phyloP scores from a whole-genome alignment of 129 eudicot species.

The Logfia minima region DNA sequence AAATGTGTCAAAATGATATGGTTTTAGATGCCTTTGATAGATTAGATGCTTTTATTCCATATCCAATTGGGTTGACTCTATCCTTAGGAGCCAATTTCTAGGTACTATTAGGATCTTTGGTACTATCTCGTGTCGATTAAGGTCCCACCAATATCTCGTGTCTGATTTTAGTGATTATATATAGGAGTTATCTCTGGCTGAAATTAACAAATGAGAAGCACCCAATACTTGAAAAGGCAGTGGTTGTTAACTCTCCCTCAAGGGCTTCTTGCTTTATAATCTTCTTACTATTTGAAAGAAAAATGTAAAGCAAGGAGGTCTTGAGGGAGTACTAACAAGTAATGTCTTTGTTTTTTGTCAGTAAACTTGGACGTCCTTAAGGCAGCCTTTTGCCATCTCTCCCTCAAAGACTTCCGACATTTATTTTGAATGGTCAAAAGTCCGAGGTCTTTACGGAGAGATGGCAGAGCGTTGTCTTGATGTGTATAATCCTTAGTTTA shows the following conservation, averaged over 20 bases:
- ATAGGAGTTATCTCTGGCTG: constrained; percentile 17
- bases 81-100: constrained; percentile 28
- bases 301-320: constrained; percentile 32
- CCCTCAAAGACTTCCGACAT: constrained; percentile 47
- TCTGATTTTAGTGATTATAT: constrained; percentile 32
- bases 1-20: constrained; percentile 40
- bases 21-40: constrained; percentile 37
- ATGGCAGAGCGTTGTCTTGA: constrained; percentile 38
- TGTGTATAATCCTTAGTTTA: not conserved
- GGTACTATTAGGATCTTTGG: constrained; percentile 31
- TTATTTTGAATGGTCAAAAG: constrained; percentile 10
- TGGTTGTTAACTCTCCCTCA: constrained; percentile 66
- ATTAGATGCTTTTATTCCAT: constrained; percentile 46
- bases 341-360: constrained; percentile 17
- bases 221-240: constrained; percentile 30
- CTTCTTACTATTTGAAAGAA: not conserved
- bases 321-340: constrained; percentile 43
- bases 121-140: constrained; percentile 27
- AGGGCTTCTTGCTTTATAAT: constrained; percentile 53
- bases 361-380: constrained; percentile 3
- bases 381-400: constrained; percentile 45
- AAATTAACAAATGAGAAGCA: constrained; percentile 23
- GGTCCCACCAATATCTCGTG: constrained; percentile 39
- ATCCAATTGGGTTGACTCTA: constrained; percentile 44
- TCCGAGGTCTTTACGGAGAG: constrained; percentile 40